Evolutionary conservation across 208 protist genomes (phyloP).

Genomic region (Kentomonas sorsogonicus): DNA sequence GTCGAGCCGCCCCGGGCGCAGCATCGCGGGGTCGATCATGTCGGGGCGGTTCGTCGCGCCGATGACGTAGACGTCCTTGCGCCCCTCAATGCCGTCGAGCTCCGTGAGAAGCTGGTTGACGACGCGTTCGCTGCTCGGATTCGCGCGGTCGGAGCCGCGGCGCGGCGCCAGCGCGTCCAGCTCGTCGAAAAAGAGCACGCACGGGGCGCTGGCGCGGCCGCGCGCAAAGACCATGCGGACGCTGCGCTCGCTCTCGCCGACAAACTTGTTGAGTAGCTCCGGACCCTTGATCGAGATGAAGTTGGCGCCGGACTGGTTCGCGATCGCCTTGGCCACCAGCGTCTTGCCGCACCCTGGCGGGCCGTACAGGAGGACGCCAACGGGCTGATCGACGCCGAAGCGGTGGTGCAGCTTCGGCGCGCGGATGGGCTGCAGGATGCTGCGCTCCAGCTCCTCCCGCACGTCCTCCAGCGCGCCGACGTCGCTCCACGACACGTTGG

Average conservation of each 20-base stretch:
- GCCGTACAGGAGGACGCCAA: constrained; percentile 97
- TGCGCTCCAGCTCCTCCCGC: constrained; percentile 89
- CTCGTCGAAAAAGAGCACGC: constrained; percentile 99
- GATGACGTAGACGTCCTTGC: constrained; percentile 96
- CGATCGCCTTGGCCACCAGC: constrained; percentile 94
- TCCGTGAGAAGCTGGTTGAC: constrained; percentile 99
- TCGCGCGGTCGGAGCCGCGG: constrained; percentile 86
- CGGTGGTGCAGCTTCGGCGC: constrained; percentile 86
- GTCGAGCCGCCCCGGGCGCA: constrained; percentile 96
- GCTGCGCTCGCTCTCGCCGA: constrained; percentile 98
- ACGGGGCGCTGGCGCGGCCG: constrained; percentile 90
- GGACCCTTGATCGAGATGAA: constrained; percentile 99
- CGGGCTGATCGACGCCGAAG: constrained; percentile 84
- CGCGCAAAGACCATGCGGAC: constrained; percentile 96
- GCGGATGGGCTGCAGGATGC: constrained; percentile 91
- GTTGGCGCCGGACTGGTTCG: constrained; percentile 93
- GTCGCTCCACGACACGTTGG: constrained; percentile 96
- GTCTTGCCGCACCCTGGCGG: constrained; percentile 98
- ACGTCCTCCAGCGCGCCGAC: constrained; percentile 96
- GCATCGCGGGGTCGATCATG: constrained; percentile 98
- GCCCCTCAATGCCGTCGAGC: constrained; percentile 97
- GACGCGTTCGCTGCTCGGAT: constrained; percentile 93
- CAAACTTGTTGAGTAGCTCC: constrained; percentile 98
- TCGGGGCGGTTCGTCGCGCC: constrained; percentile 98
- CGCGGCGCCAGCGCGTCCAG: constrained; percentile 96